phyloP scores from a whole-genome alignment of 352 stramenopile species.

The Phytophthora sp. region DNA sequence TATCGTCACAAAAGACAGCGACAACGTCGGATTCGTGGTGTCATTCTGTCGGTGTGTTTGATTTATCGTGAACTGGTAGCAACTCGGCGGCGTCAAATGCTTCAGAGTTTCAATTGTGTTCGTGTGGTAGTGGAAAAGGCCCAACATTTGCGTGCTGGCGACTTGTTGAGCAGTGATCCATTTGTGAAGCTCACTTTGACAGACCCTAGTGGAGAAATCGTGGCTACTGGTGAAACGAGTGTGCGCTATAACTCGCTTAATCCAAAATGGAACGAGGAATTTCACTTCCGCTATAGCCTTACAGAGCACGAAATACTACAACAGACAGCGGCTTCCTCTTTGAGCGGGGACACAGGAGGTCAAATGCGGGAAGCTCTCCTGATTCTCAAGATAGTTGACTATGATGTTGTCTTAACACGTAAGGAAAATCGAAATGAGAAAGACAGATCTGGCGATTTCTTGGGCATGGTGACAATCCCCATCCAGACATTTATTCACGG shows the following conservation, averaged over 20 bases:
- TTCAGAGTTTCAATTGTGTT: conserved; percentile 59
- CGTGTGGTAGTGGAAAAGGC: conserved; percentile 63
- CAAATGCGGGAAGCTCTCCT: conserved; percentile 7
- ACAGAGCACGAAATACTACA: conserved; percentile 26
- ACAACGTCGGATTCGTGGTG: conserved; percentile 36
- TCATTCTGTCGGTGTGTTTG: conserved; percentile 42
- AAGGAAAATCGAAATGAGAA: too few species aligned
- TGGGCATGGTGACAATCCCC: conserved; percentile 48
- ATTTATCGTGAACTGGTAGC: conserved; percentile 31
- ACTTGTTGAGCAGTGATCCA: conserved; percentile 69
- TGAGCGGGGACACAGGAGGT: background rate
- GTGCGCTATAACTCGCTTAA: conserved; percentile 60
- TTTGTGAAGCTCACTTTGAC: conserved; percentile 55
- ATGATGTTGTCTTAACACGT: conserved; percentile 39
- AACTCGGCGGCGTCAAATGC: conserved; percentile 30
- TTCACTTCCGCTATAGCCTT: conserved; percentile 60
- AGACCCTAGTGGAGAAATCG: conserved; percentile 28
- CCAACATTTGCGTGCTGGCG: conserved; percentile 49
- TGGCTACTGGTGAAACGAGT: conserved; percentile 53
- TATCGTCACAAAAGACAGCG: conserved; percentile 29
- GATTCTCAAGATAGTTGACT: conserved; percentile 45
- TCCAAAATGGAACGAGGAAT: conserved; percentile 80
- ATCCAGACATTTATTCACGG: conserved; percentile 57
- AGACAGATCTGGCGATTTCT: conserved; percentile 38
- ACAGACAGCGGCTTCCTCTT: background rate